Conservation (phyloP, 2,329 filamentous ascomycete genomes). For the Colletotrichum tropicale region DNA sequence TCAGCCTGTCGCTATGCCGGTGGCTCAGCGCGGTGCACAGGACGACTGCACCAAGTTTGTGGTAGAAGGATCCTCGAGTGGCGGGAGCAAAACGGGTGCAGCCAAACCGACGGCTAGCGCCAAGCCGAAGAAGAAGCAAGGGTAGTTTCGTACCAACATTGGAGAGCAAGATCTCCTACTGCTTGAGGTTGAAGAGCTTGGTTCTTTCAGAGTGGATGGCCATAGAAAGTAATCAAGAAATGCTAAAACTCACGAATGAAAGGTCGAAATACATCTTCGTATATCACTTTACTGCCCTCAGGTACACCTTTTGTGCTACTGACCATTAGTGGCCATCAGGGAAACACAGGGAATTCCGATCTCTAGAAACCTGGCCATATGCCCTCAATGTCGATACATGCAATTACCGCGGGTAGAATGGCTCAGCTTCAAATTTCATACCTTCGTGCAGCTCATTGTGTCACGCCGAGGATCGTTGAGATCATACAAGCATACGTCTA, state of each 20-base stretch:
- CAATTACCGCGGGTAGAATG: too few species aligned
- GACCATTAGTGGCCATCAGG: too few species aligned
- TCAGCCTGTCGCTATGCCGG: slow-evolving; percentile 63
- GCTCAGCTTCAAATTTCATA: too few species aligned
- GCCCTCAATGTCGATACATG: too few species aligned
- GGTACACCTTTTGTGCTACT: too few species aligned
- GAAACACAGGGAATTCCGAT: not conserved
- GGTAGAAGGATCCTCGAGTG: slow-evolving; percentile 28
- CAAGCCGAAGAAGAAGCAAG: not conserved
- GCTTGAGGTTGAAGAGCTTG: not conserved
- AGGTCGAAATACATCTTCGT: not conserved
- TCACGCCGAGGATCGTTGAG: not conserved
- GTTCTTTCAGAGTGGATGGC: not conserved
- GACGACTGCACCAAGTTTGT: slow-evolving; percentile 58
- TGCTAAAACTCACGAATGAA: not conserved
- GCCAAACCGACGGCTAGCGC: not conserved
- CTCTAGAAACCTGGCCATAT: not conserved
- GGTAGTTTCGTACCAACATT: not conserved
- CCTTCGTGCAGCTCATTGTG: not conserved
- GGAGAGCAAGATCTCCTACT: not conserved
- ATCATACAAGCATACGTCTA: too few species aligned
- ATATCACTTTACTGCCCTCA: too few species aligned
- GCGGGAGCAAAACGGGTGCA: not conserved
- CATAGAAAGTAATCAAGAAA: not conserved
- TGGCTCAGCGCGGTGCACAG: slow-evolving; percentile 57